These are phyloP conservation scores for Mycena amicta DNA, from an alignment of 768 basidiomycete genomes.

Conservation along the genomic window DNA sequence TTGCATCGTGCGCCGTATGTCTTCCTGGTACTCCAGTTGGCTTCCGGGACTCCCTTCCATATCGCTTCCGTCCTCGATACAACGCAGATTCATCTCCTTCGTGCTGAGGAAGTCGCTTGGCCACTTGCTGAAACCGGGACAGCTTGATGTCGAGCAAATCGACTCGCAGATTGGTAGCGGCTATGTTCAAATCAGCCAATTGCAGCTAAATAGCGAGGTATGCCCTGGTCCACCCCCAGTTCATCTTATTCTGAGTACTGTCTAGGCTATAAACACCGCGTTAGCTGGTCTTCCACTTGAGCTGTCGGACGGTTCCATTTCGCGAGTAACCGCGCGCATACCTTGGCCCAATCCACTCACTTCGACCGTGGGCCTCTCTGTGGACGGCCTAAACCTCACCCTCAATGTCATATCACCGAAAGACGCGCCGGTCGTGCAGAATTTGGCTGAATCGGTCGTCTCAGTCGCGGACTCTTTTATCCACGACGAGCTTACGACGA, in stretches of 20 bases:
- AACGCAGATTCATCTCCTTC: slow-evolving; percentile 89
- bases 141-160: slow-evolving; percentile 83
- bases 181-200: slow-evolving; percentile 80
- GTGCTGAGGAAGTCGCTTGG: slow-evolving; percentile 82
- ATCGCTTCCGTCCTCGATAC: slow-evolving; percentile 69
- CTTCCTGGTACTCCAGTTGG: slow-evolving; percentile 61
- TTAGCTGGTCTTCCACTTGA: slow-evolving; percentile 66
- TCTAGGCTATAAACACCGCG: slow-evolving; percentile 78
- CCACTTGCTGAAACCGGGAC: slow-evolving; percentile 85
- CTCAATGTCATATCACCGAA: slow-evolving; percentile 47
- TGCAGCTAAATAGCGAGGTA: slow-evolving; percentile 78
- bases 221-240: slow-evolving; percentile 28
- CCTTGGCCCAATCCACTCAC: slow-evolving; percentile 86
- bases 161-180: slow-evolving; percentile 94
- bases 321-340: slow-evolving; percentile 74
- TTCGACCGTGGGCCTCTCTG: slow-evolving; percentile 68
- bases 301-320: slow-evolving; percentile 72
- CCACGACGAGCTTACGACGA: slow-evolving; percentile 73
- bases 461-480: slow-evolving; percentile 88
- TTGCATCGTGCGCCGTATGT: slow-evolving; percentile 33
- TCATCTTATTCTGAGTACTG: slow-evolving; percentile 20
- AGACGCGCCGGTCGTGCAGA: slow-evolving; percentile 29
- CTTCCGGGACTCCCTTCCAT: slow-evolving; percentile 67
- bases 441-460: slow-evolving; percentile 77
- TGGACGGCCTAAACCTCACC: slow-evolving; percentile 70